phyloP scores from a whole-genome alignment of 179 eudicot species.

The Beta lomatogona region DNA sequence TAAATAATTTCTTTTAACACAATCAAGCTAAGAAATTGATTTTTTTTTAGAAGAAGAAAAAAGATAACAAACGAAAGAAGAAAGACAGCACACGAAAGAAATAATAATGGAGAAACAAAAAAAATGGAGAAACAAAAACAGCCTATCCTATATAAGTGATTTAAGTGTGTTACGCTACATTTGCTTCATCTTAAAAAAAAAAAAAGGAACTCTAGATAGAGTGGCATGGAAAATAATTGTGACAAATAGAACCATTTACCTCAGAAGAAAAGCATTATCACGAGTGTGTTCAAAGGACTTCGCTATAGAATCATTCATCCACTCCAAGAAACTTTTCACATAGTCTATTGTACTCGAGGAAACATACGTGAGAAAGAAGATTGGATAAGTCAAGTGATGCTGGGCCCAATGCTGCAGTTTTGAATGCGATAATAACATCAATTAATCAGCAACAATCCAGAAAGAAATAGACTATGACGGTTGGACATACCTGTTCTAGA shows the following conservation, averaged over 20 bases:
- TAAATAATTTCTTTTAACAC: constrained; percentile 16
- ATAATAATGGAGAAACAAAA: not conserved
- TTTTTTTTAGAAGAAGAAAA: not conserved
- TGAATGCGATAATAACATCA: constrained; percentile 22
- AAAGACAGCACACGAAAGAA: not conserved
- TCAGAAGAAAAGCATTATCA: constrained; percentile 89
- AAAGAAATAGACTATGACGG: not conserved
- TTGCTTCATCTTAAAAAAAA: not conserved
- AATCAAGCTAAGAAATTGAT: not conserved
- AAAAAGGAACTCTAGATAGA: not conserved
- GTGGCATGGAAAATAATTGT: not conserved
- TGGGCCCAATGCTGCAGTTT: constrained; percentile 93
- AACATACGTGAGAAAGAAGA: constrained; percentile 86
- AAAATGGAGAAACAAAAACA: too few species aligned
- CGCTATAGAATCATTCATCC: constrained; percentile 97
- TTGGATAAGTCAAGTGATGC: constrained; percentile 81
- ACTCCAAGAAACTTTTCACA: constrained; percentile 93
- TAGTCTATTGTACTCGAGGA: constrained; percentile 92
- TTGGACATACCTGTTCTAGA: constrained; percentile 73
- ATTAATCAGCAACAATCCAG: constrained; percentile 10
- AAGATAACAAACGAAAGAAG: not conserved
- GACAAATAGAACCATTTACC: constrained; percentile 43
- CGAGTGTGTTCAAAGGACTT: constrained; percentile 95
- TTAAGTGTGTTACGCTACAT: not conserved
- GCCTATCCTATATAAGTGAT: not conserved